Evolutionary conservation across 2,329 filamentous ascomycete species (phyloP), one percentile per base, ranked within the genome.

Genomic region (Colletotrichum chrysophilum): DNA sequence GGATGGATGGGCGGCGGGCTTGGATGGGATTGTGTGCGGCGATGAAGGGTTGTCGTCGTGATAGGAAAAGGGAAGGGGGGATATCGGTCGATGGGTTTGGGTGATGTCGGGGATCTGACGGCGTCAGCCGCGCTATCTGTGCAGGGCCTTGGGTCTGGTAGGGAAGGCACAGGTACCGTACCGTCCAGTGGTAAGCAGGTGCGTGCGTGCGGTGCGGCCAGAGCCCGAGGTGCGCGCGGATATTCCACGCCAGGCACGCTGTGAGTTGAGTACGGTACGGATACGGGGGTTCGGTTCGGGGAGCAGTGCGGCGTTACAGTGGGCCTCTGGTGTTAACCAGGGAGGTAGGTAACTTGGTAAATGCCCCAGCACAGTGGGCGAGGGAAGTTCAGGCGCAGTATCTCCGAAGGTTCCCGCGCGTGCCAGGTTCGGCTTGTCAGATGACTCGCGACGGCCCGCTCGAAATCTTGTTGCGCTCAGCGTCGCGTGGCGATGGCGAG

Each of bases 111-210:
- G 73, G 70, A 75, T 75, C 73, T 75, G 73, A 75, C 73, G 64
- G 74, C 74, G 74, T 73, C 74, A 75, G 74, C 74, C 74, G 74
- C 73, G 73, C 70, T 75, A 73, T 75, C 74, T 75, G 58, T 75
- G 64, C 74, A 75, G 64, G 56, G 58, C 68, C 62, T 38, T 43
- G 30, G 58, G 58, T 32, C 13, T 8, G 28, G 58, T 21, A 28
- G 56, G n/a, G 70, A 48, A 61, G 34, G 67, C 30, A 65, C 56
- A 70, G 69, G 62, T 67, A 48, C 43, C 38, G 38, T n/a, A n/a
- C 38, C 43, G 43, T n/a, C 43, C 18, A 48, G 43, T 48, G 43
- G 43, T 48, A 48, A n/a, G 43, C 43, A 48, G 43, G 43, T 61
- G 32, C 62, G 56, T 62, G 38, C 61, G 73, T 66, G 69, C 70